Conservation (phyloP, 176 grass and related monocot species). For the Neostapfia colusana region DNA sequence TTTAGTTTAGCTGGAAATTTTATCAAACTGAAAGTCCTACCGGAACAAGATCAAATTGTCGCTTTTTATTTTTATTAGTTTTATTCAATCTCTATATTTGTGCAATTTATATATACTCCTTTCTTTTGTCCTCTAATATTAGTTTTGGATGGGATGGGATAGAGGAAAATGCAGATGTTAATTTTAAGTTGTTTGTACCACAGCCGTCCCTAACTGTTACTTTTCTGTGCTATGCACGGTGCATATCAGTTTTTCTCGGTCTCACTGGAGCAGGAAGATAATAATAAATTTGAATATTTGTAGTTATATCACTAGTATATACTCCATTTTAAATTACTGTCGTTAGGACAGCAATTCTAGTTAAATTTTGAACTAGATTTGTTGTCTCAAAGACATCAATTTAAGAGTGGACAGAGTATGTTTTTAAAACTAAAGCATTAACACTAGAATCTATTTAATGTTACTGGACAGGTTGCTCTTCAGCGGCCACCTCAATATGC, state of each 20-base stretch:
- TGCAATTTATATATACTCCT: not conserved
- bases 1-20: no score
- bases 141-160: not conserved
- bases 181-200: not conserved
- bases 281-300: conserved; percentile 20
- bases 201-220: not conserved
- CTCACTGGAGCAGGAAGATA: conserved; percentile 2
- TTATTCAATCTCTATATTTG: conserved; percentile 7
- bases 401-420: no score
- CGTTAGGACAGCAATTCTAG: no score
- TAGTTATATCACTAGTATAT: conserved; percentile 1
- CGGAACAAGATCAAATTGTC: not conserved
- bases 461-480: conserved; percentile 72
- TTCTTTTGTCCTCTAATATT: not conserved
- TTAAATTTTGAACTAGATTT: no score
- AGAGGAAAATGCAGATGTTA: not conserved
- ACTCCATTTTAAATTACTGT: no score
- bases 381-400: no score
- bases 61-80: not conserved
- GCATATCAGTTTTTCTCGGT: not conserved
- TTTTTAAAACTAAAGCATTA: not conserved
- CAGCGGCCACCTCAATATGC: conserved; percentile 90
- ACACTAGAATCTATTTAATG: conserved; percentile 2
- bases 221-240: not conserved
- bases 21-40: not conserved